Percentiles rank a stretch among this genome's conserved stretches.
Evolutionary conservation across 129 eudicot genomes (phyloP).

Genomic region (Apium graveolens): DNA sequence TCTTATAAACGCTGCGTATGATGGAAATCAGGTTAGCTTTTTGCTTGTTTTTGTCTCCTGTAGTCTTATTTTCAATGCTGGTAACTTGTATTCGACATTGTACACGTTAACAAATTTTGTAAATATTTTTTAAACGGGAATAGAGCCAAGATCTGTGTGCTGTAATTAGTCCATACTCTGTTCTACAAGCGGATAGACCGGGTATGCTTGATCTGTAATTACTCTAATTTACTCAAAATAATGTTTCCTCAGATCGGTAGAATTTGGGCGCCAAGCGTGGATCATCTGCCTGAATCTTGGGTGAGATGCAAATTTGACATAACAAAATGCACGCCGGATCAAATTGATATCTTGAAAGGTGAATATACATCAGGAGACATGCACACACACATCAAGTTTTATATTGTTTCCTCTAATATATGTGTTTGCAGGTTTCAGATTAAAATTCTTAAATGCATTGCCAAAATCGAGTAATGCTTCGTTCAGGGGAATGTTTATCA

Average conservation of each 20-base stretch:
- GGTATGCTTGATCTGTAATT: neutral
- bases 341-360: constrained; percentile 3
- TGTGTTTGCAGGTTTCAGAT: constrained; percentile 3
- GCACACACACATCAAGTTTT: neutral
- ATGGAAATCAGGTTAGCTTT: constrained; percentile 33
- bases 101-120: no score
- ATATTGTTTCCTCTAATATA: neutral
- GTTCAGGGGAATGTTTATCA: constrained; percentile 12
- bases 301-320: constrained; percentile 13
- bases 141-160: no score
- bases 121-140: no score
- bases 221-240: neutral
- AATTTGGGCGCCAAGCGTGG: neutral
- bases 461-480: neutral
- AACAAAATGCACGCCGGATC: neutral
- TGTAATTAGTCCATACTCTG: neutral
- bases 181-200: neutral
- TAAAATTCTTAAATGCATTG: constrained; percentile 7
- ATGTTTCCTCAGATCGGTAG: neutral
- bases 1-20: constrained; percentile 38
- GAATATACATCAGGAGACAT: neutral
- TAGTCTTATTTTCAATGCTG: no score
- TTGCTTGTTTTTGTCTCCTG: neutral
- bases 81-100: no score
- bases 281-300: neutral